Evolutionary conservation across 768 basidiomycete genomes (phyloP).

Genomic region (Tricholoma matsutake): DNA sequence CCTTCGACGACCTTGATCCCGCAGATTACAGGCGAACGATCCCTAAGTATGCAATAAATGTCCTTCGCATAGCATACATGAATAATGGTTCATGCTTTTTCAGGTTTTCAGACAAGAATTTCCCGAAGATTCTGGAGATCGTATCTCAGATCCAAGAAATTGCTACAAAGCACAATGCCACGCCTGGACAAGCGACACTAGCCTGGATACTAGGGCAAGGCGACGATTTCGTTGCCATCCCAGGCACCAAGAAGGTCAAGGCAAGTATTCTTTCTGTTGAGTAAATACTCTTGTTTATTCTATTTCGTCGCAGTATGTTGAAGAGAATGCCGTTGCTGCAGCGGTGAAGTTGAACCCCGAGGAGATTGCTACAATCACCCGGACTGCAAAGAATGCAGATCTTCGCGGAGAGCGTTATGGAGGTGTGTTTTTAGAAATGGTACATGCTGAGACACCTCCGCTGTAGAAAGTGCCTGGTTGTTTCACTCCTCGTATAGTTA

Average conservation of each 20-base stretch:
- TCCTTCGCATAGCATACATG: no score
- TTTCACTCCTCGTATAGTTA: no score
- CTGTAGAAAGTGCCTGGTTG: no score
- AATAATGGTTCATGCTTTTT: neutral
- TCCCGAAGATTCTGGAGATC: constrained; percentile 36
- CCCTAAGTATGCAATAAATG: constrained; percentile 16
- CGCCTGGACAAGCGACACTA: constrained; percentile 41
- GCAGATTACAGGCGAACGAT: constrained; percentile 33
- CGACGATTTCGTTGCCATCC: constrained; percentile 1
- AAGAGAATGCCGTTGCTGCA: neutral
- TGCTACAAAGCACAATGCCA: constrained; percentile 32
- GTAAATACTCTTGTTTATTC: neutral
- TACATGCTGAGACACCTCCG: neutral
- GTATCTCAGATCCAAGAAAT: constrained; percentile 33
- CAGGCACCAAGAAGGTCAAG: constrained; percentile 1
- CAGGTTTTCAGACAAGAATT: constrained; percentile 37
- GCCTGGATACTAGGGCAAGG: constrained; percentile 41
- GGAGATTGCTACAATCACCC: neutral
- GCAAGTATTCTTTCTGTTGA: neutral
- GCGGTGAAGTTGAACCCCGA: neutral
- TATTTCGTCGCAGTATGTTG: neutral
- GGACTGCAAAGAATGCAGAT: neutral
- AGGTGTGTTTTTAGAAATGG: neutral
- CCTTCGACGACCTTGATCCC: constrained; percentile 38
- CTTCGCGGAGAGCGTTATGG: neutral